Evolutionary conservation across 2,329 filamentous ascomycete genomes (phyloP), one percentile per base, ranked within the genome.

Genomic region (Pseudogymnoascus sp.): DNA sequence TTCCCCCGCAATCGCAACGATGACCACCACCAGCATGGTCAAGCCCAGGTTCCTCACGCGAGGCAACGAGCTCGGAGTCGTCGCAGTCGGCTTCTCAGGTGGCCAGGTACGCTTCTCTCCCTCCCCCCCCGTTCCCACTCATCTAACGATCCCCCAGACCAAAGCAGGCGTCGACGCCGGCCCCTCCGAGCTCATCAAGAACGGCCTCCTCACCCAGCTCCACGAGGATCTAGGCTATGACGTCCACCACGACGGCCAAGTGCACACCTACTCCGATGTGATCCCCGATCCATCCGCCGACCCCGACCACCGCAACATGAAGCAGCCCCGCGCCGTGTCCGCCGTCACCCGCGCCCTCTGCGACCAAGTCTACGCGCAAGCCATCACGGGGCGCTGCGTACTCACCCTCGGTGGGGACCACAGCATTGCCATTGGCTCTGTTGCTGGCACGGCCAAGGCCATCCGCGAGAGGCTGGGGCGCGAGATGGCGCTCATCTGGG

Each of bases 401-500:
- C 83, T 99, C 63, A 99, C 95, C 0, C 86, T 99, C 9, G 95
- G 95, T 63, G 95, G 95, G 62, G 95, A 99, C 78, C 95, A 99
- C 81, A 92, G 88, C 67, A 96, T 99, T 73, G 95, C 95, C 67
- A 96, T 99, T 70, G 95, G 95, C 67, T 96, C 91, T 59, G 86
- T 99, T 70, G 88, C 89, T 29, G 95, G 95, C 42, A 91, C 89
- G 1, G 90, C 93, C 37, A 90, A 88, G 78, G 95, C 93, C 0
- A 88, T 91, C 42, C 86, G 90, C 64, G 93, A 99, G 81, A 81
- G 93, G 17, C 79, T 96, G 64, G 85, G 81, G 50, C 83, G 88
- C 63, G 93, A 97, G 71, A 87, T 97, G 67, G 95, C 92, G 11
- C 91, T 99, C 64, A 96, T 99, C 75, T 99, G 95, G 95, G 95